A percentile compares a stretch with the other conserved stretches of the same genome.
Conservation (phyloP, 169 alveolate species). For the Plasmodium fragile region DNA sequence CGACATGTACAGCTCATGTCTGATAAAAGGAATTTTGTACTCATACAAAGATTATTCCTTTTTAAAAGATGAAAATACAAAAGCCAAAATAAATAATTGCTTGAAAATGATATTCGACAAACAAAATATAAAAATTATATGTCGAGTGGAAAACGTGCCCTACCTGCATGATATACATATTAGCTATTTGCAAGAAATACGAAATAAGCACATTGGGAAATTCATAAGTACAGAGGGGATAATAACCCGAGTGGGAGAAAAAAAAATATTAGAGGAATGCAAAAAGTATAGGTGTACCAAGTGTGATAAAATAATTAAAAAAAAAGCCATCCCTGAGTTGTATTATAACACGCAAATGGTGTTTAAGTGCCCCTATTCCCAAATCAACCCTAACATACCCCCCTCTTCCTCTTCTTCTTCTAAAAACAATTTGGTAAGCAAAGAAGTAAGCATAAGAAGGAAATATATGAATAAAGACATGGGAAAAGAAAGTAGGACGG, state of each 20-base stretch:
- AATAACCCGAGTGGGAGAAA: conserved; percentile 78
- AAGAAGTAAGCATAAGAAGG: not conserved
- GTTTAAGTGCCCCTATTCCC: conserved; percentile 59
- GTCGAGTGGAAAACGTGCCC: conserved; percentile 49
- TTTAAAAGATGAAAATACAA: conserved; percentile 27
- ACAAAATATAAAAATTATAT: conserved; percentile 53
- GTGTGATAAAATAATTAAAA: conserved; percentile 78
- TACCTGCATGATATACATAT: conserved; percentile 50
- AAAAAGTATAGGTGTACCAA: conserved; percentile 80
- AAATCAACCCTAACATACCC: conserved; percentile 14
- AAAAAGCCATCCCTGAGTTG: conserved; percentile 79
- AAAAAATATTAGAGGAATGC: conserved; percentile 79
- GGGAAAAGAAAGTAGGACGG: not conserved
- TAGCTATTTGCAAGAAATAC: conserved; percentile 41
- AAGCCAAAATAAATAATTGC: conserved; percentile 60
- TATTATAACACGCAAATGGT: conserved; percentile 70
- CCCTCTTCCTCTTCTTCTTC: conserved; percentile 1
- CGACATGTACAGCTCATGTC: conserved; percentile 42
- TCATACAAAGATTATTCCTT: conserved; percentile 30
- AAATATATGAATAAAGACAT: not conserved
- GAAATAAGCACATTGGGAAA: conserved; percentile 61
- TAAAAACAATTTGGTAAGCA: not conserved
- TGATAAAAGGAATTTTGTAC: conserved; percentile 48
- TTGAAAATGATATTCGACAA: conserved; percentile 57
- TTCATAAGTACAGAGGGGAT: conserved; percentile 63